Conservation (phyloP, 2,329 filamentous ascomycete genomes). For the Colletotrichum sp. region DNA sequence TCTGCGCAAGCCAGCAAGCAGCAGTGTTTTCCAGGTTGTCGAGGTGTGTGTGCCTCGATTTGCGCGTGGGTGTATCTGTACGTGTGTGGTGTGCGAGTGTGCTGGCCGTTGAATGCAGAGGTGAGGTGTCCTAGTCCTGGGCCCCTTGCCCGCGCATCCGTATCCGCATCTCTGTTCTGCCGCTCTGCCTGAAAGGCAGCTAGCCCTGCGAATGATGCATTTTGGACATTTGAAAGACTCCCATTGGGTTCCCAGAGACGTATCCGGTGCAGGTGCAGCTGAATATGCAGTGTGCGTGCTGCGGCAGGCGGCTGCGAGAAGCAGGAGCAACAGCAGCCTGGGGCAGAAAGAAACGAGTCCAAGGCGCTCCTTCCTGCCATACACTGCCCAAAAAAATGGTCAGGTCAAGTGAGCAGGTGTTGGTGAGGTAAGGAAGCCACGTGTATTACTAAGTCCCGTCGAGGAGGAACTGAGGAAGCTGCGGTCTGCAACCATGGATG, state of each 20-base stretch:
- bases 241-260: neutral
- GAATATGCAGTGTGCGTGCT: neutral
- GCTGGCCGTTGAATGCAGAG: neutral
- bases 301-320: neutral
- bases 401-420: neutral
- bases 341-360: neutral
- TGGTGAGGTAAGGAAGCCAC: neutral
- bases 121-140: neutral
- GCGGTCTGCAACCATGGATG: neutral
- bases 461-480: neutral
- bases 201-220: neutral
- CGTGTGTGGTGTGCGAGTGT: neutral
- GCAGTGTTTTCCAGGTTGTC: neutral
- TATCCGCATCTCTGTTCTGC: neutral
- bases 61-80: neutral
- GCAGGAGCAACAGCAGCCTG: neutral
- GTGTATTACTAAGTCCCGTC: neutral
- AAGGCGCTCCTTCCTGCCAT: neutral
- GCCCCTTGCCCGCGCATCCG: neutral
- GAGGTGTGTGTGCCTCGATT: neutral
- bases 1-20: neutral
- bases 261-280: neutral
- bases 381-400: neutral
- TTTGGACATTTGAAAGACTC: neutral
- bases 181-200: neutral